These are phyloP conservation scores for Sclerotinia borealis DNA, from an alignment of 2,329 filamentous ascomycete genomes.

Conservation along the genomic window DNA sequence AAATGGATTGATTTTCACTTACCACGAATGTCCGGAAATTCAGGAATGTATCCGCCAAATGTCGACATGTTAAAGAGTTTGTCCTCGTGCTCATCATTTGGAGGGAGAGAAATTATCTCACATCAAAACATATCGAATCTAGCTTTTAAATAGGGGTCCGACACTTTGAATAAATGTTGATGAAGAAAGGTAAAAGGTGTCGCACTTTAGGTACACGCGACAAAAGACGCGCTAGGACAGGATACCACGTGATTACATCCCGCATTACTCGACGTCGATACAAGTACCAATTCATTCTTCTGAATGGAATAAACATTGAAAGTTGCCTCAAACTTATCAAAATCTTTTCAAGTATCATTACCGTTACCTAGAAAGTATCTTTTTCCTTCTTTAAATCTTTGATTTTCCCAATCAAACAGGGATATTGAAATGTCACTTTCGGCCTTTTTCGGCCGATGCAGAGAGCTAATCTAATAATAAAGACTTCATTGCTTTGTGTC, in stretches of 20 bases:
- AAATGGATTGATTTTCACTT: slow-evolving; percentile 18
- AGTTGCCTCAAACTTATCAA: no score
- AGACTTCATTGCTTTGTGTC: no score
- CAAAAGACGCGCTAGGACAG: background rate
- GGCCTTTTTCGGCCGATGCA: no score
- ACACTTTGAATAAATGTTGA: background rate
- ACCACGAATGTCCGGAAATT: slow-evolving; percentile 76
- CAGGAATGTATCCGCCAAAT: slow-evolving; percentile 64
- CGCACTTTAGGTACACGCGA: background rate
- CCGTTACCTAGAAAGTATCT: no score
- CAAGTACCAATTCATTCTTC: no score
- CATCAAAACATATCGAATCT: background rate
- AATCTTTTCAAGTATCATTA: no score
- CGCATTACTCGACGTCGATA: background rate
- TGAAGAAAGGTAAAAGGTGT: background rate
- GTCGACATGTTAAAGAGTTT: slow-evolving; percentile 57
- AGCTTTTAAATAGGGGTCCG: background rate
- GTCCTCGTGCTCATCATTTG: background rate
- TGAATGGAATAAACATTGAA: no score
- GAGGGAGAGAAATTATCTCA: background rate
- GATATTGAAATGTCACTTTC: no score
- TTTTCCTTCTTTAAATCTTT: no score
- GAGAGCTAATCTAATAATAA: no score
- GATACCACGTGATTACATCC: background rate
- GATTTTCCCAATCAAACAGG: no score